phyloP scores from a whole-genome alignment of 306 rosid genomes.

The Trichosanthes cucumerina region DNA sequence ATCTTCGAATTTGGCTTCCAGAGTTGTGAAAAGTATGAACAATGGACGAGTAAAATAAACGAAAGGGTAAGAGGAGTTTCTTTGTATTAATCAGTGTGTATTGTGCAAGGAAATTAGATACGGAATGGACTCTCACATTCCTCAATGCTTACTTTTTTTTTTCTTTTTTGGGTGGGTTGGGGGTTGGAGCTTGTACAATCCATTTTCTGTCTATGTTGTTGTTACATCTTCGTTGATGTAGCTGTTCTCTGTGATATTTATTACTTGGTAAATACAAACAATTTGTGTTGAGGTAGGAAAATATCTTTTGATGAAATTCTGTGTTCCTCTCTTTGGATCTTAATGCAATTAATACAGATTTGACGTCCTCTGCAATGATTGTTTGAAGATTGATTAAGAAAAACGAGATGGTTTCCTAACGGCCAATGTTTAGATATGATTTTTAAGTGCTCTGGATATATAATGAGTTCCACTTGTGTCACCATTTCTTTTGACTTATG shows the following conservation, averaged over 20 bases:
- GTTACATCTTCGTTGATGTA: conserved; percentile 10
- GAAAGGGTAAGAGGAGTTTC: conserved; percentile 10
- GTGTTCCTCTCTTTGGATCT: not conserved
- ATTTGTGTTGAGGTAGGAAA: not conserved
- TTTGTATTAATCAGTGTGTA: conserved; percentile 5
- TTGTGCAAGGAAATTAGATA: not conserved
- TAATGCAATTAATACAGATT: not conserved
- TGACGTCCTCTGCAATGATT: not conserved
- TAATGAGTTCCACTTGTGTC: not conserved
- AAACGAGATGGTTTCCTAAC: not conserved
- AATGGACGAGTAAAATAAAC: not conserved
- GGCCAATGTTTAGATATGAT: not conserved
- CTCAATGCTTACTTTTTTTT: not conserved
- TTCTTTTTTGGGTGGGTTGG: not conserved
- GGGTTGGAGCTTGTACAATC: not conserved
- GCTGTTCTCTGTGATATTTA: conserved; percentile 6
- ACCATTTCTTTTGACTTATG: conserved; percentile 1
- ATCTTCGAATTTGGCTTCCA: conserved; percentile 8
- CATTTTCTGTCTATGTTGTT: not conserved
- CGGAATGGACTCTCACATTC: conserved; percentile 2
- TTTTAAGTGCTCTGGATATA: not conserved
- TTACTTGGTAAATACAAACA: conserved; percentile 4
- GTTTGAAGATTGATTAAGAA: not conserved
- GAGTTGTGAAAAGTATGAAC: not conserved
- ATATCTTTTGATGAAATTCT: not conserved